Conservation (phyloP, 129 eudicot species). For the Scalesia atractyloides region DNA sequence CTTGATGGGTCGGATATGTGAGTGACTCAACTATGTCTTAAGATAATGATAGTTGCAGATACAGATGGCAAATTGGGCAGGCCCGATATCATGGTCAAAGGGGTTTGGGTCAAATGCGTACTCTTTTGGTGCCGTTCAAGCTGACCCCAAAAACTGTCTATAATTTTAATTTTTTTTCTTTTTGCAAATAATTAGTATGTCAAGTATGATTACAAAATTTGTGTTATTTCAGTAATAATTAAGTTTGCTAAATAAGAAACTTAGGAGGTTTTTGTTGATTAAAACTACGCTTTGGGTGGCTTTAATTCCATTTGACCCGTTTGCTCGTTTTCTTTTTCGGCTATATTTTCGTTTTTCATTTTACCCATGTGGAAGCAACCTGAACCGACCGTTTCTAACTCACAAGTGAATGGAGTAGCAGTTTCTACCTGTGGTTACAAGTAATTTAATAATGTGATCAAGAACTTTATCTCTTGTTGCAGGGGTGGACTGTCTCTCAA, state of each 20-base stretch:
- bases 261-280: not conserved
- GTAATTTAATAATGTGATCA: slow-evolving; percentile 12
- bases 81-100: not conserved
- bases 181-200: not conserved
- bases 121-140: not conserved
- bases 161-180: not conserved
- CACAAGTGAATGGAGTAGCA: not conserved
- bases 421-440: not conserved
- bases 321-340: not conserved
- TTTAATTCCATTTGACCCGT: not conserved
- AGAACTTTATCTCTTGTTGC: slow-evolving; percentile 24
- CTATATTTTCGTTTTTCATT: not conserved
- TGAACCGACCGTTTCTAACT: not conserved
- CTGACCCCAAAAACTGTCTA: not conserved
- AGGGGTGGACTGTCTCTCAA: slow-evolving; percentile 93
- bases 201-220: not conserved
- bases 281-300: not conserved
- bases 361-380: not conserved
- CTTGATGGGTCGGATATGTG: slow-evolving; percentile 99
- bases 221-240: not conserved
- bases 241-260: not conserved
- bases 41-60: not conserved
- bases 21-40: slow-evolving; percentile 23
- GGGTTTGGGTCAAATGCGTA: not conserved
- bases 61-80: not conserved